phyloP scores from a whole-genome alignment of 2,329 filamentous ascomycete species.

The Berkeleyomyces rouxiae region DNA sequence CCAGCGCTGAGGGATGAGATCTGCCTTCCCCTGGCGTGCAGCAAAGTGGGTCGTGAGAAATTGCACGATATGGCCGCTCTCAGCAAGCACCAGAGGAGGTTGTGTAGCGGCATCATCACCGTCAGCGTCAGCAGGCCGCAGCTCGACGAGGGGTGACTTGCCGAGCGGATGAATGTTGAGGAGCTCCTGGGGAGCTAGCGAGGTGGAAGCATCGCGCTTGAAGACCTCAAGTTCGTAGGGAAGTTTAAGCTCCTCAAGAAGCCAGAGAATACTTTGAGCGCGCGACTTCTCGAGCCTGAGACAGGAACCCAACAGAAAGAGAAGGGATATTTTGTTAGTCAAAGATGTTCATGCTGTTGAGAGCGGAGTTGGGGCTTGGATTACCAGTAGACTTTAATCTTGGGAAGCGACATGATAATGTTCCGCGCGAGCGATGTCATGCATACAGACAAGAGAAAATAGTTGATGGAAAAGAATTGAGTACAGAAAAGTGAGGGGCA shows the following conservation, averaged over 20 bases:
- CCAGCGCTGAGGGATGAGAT: conserved; percentile 35
- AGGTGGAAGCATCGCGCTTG: conserved; percentile 46
- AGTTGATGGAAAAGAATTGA: neutral
- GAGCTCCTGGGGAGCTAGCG: conserved; percentile 59
- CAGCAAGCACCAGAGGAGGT: conserved; percentile 50
- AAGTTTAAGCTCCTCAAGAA: conserved; percentile 66
- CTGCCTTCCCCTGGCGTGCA: conserved; percentile 17
- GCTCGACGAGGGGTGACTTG: conserved; percentile 64
- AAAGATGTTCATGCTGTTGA: neutral
- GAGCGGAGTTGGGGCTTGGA: neutral
- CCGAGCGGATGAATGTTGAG: conserved; percentile 69
- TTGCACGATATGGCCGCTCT: conserved; percentile 66
- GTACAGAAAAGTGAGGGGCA: neutral
- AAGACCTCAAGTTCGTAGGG: conserved; percentile 67
- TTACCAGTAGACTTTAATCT: conserved; percentile 29
- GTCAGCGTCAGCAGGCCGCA: conserved; percentile 27
- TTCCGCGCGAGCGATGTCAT: conserved; percentile 2
- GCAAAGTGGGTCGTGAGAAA: conserved; percentile 56
- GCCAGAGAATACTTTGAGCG: conserved; percentile 69
- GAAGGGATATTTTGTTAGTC: neutral
- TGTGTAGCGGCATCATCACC: neutral
- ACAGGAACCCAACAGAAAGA: neutral
- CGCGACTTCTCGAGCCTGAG: conserved; percentile 68
- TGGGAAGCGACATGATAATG: conserved; percentile 20
- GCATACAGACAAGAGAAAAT: neutral